These are phyloP conservation scores for Boechera retrofracta DNA, from an alignment of 345 rosid species.

Conservation along the genomic window DNA sequence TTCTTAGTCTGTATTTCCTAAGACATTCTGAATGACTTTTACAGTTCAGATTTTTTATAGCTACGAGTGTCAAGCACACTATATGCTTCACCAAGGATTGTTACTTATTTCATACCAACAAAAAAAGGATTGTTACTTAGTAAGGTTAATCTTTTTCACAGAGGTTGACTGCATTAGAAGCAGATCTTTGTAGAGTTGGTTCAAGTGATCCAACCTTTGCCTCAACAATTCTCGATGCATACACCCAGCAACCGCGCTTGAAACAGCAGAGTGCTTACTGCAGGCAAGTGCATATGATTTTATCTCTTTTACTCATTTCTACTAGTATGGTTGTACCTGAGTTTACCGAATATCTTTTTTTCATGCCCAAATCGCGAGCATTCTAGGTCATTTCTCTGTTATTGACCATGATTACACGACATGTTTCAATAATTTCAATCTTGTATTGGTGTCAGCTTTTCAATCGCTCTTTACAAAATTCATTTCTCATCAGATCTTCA, in stretches of 20 bases:
- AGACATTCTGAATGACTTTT: slow-evolving; percentile 19
- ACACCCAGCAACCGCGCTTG: slow-evolving; percentile 58
- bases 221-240: slow-evolving; percentile 63
- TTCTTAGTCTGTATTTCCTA: slow-evolving; percentile 7
- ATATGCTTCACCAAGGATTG: slow-evolving; percentile 11
- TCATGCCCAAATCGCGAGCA: slow-evolving; percentile 2
- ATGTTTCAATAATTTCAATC: slow-evolving; percentile 6
- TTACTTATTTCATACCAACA: slow-evolving; percentile 22
- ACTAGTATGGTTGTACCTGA: too few species aligned
- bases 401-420: slow-evolving; percentile 14
- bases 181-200: slow-evolving; percentile 52
- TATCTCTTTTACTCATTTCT: not conserved
- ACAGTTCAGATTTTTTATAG: not conserved
- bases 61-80: slow-evolving; percentile 21
- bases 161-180: slow-evolving; percentile 70
- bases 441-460: slow-evolving; percentile 12
- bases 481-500: slow-evolving; percentile 18
- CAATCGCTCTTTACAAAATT: slow-evolving; percentile 6
- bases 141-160: slow-evolving; percentile 42
- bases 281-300: slow-evolving; percentile 51
- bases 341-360: not conserved
- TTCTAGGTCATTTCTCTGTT: slow-evolving; percentile 4
- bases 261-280: slow-evolving; percentile 68
- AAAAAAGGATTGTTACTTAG: slow-evolving; percentile 31
- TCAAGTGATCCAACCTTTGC: slow-evolving; percentile 56